Evolutionary conservation across 306 rosid genomes (phyloP).

Genomic region (Quercus parvula): DNA sequence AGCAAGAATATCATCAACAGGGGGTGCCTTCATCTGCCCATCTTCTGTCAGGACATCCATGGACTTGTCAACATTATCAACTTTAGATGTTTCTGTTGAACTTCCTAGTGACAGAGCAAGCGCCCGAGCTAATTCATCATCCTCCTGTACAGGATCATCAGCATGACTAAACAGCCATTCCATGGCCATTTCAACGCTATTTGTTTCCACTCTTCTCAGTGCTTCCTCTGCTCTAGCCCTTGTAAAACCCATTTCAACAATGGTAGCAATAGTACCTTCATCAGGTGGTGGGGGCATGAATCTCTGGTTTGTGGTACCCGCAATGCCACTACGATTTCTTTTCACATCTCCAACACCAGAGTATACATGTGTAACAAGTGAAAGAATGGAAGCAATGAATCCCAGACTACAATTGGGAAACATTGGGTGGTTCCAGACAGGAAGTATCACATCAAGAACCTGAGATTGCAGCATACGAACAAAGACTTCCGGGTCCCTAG

Average conservation of each 20-base stretch:
- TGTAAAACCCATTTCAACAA: slow-evolving; percentile 97
- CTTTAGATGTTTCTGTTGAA: slow-evolving; percentile 84
- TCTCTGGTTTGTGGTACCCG: slow-evolving; percentile 66
- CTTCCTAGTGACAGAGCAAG: slow-evolving; percentile 92
- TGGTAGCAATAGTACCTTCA: slow-evolving; percentile 85
- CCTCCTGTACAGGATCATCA: slow-evolving; percentile 99
- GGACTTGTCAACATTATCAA: slow-evolving; percentile 71
- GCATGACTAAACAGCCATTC: slow-evolving; percentile 95
- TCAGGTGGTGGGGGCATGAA: slow-evolving; percentile 89
- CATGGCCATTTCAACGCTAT: slow-evolving; percentile 99
- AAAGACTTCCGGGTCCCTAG: slow-evolving; percentile 95
- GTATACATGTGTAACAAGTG: slow-evolving; percentile 82
- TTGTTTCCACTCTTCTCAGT: slow-evolving; percentile 86
- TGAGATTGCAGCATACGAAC: slow-evolving; percentile 96
- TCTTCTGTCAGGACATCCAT: slow-evolving; percentile 70
- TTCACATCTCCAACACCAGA: slow-evolving; percentile 97
- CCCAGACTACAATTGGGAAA: slow-evolving; percentile 74
- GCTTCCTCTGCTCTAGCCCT: slow-evolving; percentile 99
- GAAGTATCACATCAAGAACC: slow-evolving; percentile 86
- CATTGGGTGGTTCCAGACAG: slow-evolving; percentile 89
- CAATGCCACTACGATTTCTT: slow-evolving; percentile 65
- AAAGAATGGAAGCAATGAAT: slow-evolving; percentile 81
- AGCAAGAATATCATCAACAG: slow-evolving; percentile 85
- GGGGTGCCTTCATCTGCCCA: slow-evolving; percentile 75
- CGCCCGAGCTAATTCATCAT: slow-evolving; percentile 96